Percentiles rank a stretch among this genome's conserved stretches.
Evolutionary conservation across 441 rosid genomes (phyloP).

Genomic region (Syzygium malaccense): DNA sequence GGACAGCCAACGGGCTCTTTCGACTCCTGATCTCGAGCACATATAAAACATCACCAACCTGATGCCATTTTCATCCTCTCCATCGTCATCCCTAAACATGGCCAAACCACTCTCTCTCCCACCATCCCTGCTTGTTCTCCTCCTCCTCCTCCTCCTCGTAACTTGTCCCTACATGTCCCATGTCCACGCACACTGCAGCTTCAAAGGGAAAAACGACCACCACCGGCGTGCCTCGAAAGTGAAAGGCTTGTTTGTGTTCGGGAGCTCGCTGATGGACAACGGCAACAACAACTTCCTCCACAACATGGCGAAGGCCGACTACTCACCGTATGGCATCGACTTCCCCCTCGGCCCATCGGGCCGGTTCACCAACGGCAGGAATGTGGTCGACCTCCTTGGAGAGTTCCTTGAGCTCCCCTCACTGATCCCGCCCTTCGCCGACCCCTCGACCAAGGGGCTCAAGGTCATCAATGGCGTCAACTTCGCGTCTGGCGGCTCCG

Average conservation of each 20-base stretch:
- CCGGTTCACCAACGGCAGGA: slow-evolving; percentile 50
- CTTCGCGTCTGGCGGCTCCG: slow-evolving; percentile 56
- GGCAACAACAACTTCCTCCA: slow-evolving; percentile 62
- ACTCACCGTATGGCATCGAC: slow-evolving; percentile 47
- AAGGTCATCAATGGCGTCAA: slow-evolving; percentile 34
- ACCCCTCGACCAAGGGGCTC: slow-evolving; percentile 33
- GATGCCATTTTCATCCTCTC: neutral
- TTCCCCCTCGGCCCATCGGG: slow-evolving; percentile 48
- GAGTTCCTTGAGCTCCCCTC: slow-evolving; percentile 29
- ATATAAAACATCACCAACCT: neutral
- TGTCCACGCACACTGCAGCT: neutral
- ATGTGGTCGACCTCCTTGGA: slow-evolving; percentile 42
- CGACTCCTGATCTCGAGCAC: neutral
- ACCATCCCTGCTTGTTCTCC: neutral
- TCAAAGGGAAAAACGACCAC: neutral
- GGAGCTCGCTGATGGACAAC: slow-evolving; percentile 60
- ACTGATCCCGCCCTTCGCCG: slow-evolving; percentile 27
- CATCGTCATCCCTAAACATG: neutral
- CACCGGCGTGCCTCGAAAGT: neutral
- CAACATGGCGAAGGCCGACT: slow-evolving; percentile 33
- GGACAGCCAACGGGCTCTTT: neutral
- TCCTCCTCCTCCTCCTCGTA: neutral
- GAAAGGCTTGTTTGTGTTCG: slow-evolving; percentile 54
- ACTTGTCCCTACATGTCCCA: neutral
- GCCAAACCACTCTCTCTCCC: neutral